Base-by-base conservation (phyloP, 306 rosid species). In the cucumber (Cucumis sativus) region DNA sequence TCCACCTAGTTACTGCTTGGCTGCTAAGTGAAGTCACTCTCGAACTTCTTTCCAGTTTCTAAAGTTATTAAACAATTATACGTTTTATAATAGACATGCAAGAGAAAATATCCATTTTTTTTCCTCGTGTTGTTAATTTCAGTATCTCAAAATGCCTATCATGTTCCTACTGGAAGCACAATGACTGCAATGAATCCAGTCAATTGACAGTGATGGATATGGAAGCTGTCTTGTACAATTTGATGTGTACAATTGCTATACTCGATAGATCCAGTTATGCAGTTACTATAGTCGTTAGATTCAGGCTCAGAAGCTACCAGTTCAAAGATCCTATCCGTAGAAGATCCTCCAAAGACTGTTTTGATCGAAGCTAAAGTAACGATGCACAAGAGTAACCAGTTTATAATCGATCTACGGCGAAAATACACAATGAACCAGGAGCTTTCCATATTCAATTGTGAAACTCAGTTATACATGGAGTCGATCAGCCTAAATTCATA, bases 181-280 rank as follows among this genome's bases (percentile, higher is more conserved):
- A 75, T 90, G 92, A 66, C 97, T 97, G 83, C 98, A 91, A 74
- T 93, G 98, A 84, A 91, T 85, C 96, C 90, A 90, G 83, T 86
- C 92, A 86, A 85, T 87, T 68, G 96, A 90, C 81, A 91, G 79
- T 35, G 98, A 86, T 40, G 97, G 97, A 82, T 84, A 93, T 35
- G 98, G 97, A 83, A 90, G 96, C 87, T 90, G 96, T 81, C 88
- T 85, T 67, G 89, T 47, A 41, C 47, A 23, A 23, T 23, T 23
- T 23, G 25, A 23, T 23, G 25, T 23, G 10, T 56, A 45, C 51
- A 45, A 10, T 45, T 45, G 51, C 52, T 47, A 47, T 47, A 47
- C 0, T 47, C 52, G 52, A 3, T 47, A 11, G 15, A 47, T 47
- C 4, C 16, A 47, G 16, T 47, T 47, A 12, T 11, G 52, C 4